These are phyloP conservation scores for Aristolochia fimbriata DNA, from an alignment of 164 flowering plant species.

Conservation along the genomic window DNA sequence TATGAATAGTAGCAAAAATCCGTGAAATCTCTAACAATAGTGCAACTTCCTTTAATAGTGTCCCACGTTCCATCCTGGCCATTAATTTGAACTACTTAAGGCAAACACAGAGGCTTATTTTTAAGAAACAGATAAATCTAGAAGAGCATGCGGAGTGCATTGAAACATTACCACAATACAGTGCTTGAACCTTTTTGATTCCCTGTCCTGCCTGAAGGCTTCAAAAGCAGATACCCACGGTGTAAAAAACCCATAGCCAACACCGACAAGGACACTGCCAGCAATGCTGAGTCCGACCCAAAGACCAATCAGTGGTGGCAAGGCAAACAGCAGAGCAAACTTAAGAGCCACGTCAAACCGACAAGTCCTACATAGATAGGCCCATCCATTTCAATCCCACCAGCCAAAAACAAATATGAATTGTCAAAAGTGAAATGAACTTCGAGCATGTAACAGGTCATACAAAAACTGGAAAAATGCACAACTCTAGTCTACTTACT, in stretches of 20 bases:
- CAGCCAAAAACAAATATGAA: neutral
- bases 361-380: slow-evolving; percentile 40
- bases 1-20: slow-evolving; percentile 79
- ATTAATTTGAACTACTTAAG: neutral
- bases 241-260: slow-evolving; percentile 85
- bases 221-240: slow-evolving; percentile 93
- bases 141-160: neutral
- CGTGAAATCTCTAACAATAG: slow-evolving; percentile 72
- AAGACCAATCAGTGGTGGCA: slow-evolving; percentile 58
- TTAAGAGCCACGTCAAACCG: slow-evolving; percentile 65
- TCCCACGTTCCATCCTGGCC: slow-evolving; percentile 91
- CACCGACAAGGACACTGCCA: slow-evolving; percentile 65
- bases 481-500: slow-evolving; percentile 26
- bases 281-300: slow-evolving; percentile 76
- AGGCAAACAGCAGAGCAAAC: slow-evolving; percentile 50
- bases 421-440: neutral
- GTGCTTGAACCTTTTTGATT: slow-evolving; percentile 49
- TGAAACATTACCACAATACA: slow-evolving; percentile 57
- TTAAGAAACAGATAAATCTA: neutral
- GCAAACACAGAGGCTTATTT: neutral
- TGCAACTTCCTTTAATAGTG: slow-evolving; percentile 78
- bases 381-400: neutral
- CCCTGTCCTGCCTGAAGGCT: slow-evolving; percentile 66
- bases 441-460: neutral
- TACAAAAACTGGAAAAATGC: neutral